Conservation (phyloP, 768 basidiomycete genomes). For the Naganishia vishniacii region DNA sequence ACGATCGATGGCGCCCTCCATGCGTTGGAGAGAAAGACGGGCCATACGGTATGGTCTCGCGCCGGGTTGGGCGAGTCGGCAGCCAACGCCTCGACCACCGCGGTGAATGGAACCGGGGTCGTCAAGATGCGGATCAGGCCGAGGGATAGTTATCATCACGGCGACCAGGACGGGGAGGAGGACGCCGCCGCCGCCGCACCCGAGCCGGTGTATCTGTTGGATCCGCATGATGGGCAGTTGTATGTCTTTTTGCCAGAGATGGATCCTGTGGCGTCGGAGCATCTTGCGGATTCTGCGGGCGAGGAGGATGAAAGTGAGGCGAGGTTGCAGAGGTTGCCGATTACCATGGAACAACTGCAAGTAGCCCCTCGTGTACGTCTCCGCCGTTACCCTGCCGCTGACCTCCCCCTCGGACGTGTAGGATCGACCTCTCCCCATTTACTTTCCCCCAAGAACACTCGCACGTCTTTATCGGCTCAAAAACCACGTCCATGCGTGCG, state of each 20-base stretch:
- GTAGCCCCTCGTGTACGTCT: conserved; percentile 15
- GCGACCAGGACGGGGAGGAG: conserved; percentile 50
- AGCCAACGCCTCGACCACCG: conserved; percentile 22
- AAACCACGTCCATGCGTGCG: conserved; percentile 67
- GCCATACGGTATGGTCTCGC: conserved; percentile 71
- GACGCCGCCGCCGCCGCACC: conserved; percentile 50
- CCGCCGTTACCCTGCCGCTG: too few species aligned
- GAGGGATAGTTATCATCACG: conserved; percentile 52
- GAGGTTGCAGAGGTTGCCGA: conserved; percentile 72
- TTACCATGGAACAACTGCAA: conserved; percentile 78
- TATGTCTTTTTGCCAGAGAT: conserved; percentile 66
- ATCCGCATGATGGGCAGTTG: conserved; percentile 89
- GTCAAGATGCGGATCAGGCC: conserved; percentile 21
- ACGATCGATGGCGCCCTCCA: conserved; percentile 93
- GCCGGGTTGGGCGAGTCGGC: conserved; percentile 34
- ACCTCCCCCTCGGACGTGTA: too few species aligned
- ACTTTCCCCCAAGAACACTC: conserved; percentile 66
- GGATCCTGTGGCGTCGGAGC: neutral
- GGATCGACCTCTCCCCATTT: conserved; percentile 75
- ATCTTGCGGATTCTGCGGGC: conserved; percentile 30
- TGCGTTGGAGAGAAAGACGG: conserved; percentile 81
- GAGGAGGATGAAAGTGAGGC: conserved; percentile 49
- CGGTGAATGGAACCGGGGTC: neutral
- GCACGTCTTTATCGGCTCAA: conserved; percentile 80
- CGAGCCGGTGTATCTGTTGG: conserved; percentile 81